Percentiles rank a stretch among this genome's conserved stretches.
Evolutionary conservation across 129 eudicot species (phyloP).

Genomic region (Pseudognaphalium luteoalbum): DNA sequence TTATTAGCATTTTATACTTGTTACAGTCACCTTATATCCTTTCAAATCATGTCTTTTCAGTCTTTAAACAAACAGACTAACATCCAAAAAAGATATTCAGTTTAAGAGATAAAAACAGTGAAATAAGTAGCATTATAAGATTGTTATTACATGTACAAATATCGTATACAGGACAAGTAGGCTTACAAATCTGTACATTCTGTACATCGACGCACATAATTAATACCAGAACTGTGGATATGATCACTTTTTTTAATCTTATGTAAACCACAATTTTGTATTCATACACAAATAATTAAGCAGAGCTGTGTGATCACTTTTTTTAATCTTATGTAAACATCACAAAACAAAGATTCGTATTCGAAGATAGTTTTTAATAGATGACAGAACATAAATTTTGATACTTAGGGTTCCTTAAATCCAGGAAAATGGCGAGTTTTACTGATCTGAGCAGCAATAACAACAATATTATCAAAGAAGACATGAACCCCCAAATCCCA

Average conservation of each 20-base stretch:
- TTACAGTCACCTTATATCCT: slow-evolving; percentile 19
- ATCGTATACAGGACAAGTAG: background rate
- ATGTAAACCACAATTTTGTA: too few relatives aligned
- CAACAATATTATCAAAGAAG: background rate
- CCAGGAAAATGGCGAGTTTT: background rate
- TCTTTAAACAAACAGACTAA: background rate
- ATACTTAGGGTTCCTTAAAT: slow-evolving; percentile 4
- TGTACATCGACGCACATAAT: background rate
- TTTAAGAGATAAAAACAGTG: background rate
- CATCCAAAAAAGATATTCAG: slow-evolving; percentile 11
- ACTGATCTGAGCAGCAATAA: background rate
- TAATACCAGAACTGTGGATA: background rate
- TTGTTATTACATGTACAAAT: too few relatives aligned
- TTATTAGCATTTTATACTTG: background rate
- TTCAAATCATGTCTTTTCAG: slow-evolving; percentile 7
- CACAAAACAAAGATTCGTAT: slow-evolving; percentile 23
- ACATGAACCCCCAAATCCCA: background rate
- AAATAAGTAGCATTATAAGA: too few relatives aligned
- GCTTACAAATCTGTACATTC: slow-evolving; percentile 9
- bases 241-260: background rate
- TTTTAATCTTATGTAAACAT: slow-evolving; percentile 1
- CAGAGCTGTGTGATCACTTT: background rate
- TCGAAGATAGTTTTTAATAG: background rate
- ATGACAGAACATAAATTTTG: background rate
- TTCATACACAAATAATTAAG: background rate